Percentiles rank a stretch among this genome's conserved stretches.
Evolutionary conservation across 495 filamentous ascomycete species (phyloP).

Genomic region (Aspergillus panamensis): DNA sequence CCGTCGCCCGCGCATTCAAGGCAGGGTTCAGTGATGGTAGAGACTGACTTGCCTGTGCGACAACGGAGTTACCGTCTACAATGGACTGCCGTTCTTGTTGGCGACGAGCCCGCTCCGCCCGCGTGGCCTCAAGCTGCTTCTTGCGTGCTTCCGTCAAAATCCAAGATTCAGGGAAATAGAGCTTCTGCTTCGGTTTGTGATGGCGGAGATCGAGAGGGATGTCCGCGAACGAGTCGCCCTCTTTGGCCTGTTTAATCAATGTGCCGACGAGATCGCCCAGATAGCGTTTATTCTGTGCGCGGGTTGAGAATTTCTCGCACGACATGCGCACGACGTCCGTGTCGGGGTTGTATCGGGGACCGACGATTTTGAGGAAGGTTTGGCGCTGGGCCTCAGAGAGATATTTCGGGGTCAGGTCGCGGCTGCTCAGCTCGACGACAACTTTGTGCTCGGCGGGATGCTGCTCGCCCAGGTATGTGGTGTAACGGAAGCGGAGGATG

Average conservation of each 20-base stretch:
- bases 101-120: conserved; percentile 39
- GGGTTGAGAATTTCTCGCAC: conserved; percentile 80
- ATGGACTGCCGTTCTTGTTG: conserved; percentile 26
- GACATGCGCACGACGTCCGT: conserved; percentile 84
- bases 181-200: conserved; percentile 64
- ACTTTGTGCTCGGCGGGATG: conserved; percentile 93
- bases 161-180: conserved; percentile 79
- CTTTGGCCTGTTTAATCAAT: conserved; percentile 73
- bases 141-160: conserved; percentile 66
- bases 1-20: conserved; percentile 28
- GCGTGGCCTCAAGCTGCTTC: conserved; percentile 56
- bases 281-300: conserved; percentile 94
- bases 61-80: conserved; percentile 40
- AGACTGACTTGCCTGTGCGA: conserved; percentile 31
- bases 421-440: conserved; percentile 78
- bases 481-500: conserved; percentile 89
- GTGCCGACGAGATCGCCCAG: conserved; percentile 72
- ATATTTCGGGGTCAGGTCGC: conserved; percentile 56
- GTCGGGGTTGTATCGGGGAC: conserved; percentile 84
- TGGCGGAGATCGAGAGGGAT: conserved; percentile 89
- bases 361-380: conserved; percentile 85
- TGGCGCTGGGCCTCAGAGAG: conserved; percentile 63
- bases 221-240: conserved; percentile 82
- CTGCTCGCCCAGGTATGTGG: conserved; percentile 90
- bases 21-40: conserved; percentile 39